These are phyloP conservation scores for Xylariaceae sp. DNA, from an alignment of 2,329 filamentous ascomycete genomes.

Conservation along the genomic window DNA sequence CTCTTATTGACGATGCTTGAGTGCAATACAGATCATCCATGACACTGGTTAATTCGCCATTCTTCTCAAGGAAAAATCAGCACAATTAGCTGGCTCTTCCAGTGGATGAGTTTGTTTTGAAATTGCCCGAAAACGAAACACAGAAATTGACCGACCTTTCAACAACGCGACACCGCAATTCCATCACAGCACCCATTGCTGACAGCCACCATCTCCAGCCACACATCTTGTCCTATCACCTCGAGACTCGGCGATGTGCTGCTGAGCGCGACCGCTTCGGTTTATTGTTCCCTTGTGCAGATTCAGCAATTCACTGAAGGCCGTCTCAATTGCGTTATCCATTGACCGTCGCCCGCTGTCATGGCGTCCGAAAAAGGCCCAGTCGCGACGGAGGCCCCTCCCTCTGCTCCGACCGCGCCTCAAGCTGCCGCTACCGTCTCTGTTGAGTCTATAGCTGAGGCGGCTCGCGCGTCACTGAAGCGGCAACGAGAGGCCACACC, in stretches of 20 bases:
- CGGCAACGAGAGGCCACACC: slow-evolving; percentile 47
- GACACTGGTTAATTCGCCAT: slow-evolving; percentile 1
- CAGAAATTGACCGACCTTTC: slow-evolving; percentile 5
- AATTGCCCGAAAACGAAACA: slow-evolving; percentile 5
- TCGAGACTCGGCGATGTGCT: slow-evolving; percentile 31
- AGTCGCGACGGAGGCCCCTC: slow-evolving; percentile 50
- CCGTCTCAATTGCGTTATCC: slow-evolving; percentile 24
- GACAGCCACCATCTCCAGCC: slow-evolving; percentile 36
- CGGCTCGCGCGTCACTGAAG: slow-evolving; percentile 41
- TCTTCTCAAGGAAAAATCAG: slow-evolving; percentile 1
- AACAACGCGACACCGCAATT: slow-evolving; percentile 24
- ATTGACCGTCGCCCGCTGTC: slow-evolving; percentile 26
- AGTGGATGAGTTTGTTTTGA: background rate
- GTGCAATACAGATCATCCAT: slow-evolving; percentile 7
- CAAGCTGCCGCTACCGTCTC: slow-evolving; percentile 36
- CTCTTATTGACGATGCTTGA: slow-evolving; percentile 17
- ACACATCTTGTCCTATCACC: slow-evolving; percentile 34
- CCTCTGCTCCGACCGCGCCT: slow-evolving; percentile 35
- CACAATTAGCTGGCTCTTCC: background rate
- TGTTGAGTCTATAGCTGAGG: slow-evolving; percentile 42
- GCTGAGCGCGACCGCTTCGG: slow-evolving; percentile 31
- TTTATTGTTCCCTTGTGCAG: slow-evolving; percentile 23
- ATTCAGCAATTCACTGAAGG: slow-evolving; percentile 26
- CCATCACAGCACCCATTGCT: slow-evolving; percentile 31
- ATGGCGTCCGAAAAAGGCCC: slow-evolving; percentile 54